Base-by-base conservation (phyloP, 371 early-diverging fungal species). In the Enteropsectra breve region DNA sequence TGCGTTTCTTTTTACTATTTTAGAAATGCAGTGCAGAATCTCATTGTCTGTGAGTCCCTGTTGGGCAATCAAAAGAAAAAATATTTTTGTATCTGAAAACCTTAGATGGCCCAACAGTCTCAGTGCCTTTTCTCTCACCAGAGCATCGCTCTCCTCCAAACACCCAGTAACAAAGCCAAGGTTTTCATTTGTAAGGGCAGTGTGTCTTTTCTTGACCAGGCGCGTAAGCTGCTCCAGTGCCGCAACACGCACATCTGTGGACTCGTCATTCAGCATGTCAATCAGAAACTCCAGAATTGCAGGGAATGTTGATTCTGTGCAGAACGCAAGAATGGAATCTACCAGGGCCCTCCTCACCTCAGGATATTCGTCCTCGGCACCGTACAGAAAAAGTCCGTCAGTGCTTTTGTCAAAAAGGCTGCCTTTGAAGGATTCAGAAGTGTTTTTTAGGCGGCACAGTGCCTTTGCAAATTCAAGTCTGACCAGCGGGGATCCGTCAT, bases 291-390 rank as follows among this genome's bases (percentile, higher is more conserved):
- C 30, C 13, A 61, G 18, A 2, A 26, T 36, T 5, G 11, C 5
- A 4, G 43, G n/a, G n/a, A n/a, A 38, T 11, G 40, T 38, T 11
- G 40, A 8, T 38, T 38, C n/a, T 18, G 29, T 29, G 4, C 28
- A 24, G 24, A 61, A 61, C 6, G 29, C 8, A 28, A 6, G 26
- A 2, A 73, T 28, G 36, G 73, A 47, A 21, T 48, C 34, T 11
- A 69, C 56, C 1, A 67, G 58, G 18, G 57, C 57, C 47, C 53
- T 56, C 47, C 68, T 64, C 2, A 73, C 66, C 0, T 34, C 37
- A 34, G n/a, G 1, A 18, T 34, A 52, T 34, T 73, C 74, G 45
- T 73, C 74, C 56, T 73, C 74, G 32, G 65, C 33, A 18, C 68
- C 74, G 47, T 73, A 73, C 13, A 73, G 49, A 37, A 69, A 52